These are phyloP conservation scores for Wickerhamomyces pijperi DNA, from an alignment of 805 yeast species.

Conservation along the genomic window DNA sequence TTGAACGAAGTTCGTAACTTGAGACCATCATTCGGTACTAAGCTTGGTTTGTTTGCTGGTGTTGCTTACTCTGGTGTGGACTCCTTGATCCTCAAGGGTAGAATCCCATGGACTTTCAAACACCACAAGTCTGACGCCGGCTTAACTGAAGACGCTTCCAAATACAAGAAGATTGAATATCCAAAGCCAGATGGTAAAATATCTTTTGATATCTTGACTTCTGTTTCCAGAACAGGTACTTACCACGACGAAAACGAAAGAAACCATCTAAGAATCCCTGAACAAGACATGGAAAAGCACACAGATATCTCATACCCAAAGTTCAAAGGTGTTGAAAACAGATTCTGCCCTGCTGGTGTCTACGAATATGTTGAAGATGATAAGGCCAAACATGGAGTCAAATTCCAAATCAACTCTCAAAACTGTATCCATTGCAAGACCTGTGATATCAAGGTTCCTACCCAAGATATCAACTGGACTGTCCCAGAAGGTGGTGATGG, in stretches of 20 bases:
- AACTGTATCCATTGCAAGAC: slow-evolving; percentile 98
- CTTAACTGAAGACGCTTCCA: slow-evolving; percentile 55
- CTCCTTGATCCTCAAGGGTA: slow-evolving; percentile 68
- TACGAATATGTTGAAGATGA: slow-evolving; percentile 80
- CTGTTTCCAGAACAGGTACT: slow-evolving; percentile 95
- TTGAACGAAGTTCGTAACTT: slow-evolving; percentile 78
- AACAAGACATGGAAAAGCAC: slow-evolving; percentile 56
- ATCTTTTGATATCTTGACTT: slow-evolving; percentile 84
- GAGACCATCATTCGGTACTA: slow-evolving; percentile 78
- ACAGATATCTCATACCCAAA: slow-evolving; percentile 59
- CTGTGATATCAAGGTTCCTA: slow-evolving; percentile 93
- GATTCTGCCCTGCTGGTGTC: slow-evolving; percentile 98
- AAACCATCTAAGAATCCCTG: slow-evolving; percentile 68
- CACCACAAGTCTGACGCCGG: slow-evolving; percentile 62
- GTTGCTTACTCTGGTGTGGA: slow-evolving; percentile 75
- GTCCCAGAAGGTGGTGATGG: slow-evolving; percentile 99
- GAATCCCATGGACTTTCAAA: slow-evolving; percentile 78
- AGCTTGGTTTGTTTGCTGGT: slow-evolving; percentile 75
- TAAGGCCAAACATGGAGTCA: slow-evolving; percentile 45
- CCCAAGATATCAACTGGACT: slow-evolving; percentile 89
- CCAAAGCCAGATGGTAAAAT: slow-evolving; percentile 94
- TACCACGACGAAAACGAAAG: slow-evolving; percentile 91
- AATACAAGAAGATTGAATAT: slow-evolving; percentile 59
- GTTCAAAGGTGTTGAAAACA: slow-evolving; percentile 77
- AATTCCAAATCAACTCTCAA: slow-evolving; percentile 89